These are phyloP conservation scores for Pseudomicrostroma phylloplanum DNA, from an alignment of 1,284 basidiomycete species.

Conservation along the genomic window DNA sequence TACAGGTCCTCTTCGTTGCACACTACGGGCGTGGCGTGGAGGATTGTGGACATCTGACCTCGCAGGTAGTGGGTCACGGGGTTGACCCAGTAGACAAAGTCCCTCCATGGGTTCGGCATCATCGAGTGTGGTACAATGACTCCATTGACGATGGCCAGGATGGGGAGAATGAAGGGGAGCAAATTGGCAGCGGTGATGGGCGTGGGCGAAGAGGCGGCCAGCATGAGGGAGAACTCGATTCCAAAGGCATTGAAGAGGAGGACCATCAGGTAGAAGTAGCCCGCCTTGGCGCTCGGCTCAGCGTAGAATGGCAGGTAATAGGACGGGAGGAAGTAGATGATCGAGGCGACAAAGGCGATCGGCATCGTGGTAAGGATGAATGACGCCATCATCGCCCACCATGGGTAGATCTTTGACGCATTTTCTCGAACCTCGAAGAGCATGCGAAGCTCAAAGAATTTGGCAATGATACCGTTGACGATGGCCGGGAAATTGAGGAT, in stretches of 20 bases:
- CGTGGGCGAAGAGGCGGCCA: constrained; percentile 40
- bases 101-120: constrained; percentile 33
- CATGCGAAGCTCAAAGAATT: constrained; percentile 36
- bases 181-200: constrained; percentile 43
- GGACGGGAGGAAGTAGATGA: constrained; percentile 45
- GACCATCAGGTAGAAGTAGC: constrained; percentile 37
- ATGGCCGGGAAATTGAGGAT: constrained; percentile 34
- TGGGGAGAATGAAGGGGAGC: constrained; percentile 45
- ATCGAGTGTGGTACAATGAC: constrained; percentile 38
- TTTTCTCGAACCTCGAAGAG: constrained; percentile 32
- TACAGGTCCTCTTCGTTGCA: constrained; percentile 33
- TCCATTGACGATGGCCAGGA: constrained; percentile 51
- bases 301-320: constrained; percentile 40
- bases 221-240: constrained; percentile 36
- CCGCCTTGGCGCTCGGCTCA: constrained; percentile 25
- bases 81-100: constrained; percentile 32
- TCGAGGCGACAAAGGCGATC: constrained; percentile 35
- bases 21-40: constrained; percentile 34
- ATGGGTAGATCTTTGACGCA: constrained; percentile 35
- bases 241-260: constrained; percentile 25
- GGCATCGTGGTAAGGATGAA: constrained; percentile 32
- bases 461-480: constrained; percentile 35
- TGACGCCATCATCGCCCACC: constrained; percentile 28
- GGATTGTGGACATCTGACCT: constrained; percentile 33
- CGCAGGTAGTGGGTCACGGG: constrained; percentile 42